A percentile compares a stretch with the other conserved stretches of the same genome.
Evolutionary conservation across 306 rosid species (phyloP).

Genomic region (Vigna angularis): DNA sequence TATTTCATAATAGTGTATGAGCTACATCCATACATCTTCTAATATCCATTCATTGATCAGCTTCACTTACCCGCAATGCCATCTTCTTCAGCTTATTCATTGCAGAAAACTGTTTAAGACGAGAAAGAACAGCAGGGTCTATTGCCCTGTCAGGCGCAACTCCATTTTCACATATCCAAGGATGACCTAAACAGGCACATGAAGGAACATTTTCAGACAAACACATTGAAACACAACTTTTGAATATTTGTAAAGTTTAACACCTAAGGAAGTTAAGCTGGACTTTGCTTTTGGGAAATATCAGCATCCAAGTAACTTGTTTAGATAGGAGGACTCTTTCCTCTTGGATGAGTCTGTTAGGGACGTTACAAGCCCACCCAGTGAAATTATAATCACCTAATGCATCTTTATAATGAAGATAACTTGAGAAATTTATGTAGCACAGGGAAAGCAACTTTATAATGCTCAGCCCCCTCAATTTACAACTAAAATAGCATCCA

Average conservation of each 20-base stretch:
- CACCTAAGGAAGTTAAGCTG: not conserved
- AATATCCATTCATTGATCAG: slow-evolving; percentile 32
- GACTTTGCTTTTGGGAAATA: slow-evolving; percentile 35
- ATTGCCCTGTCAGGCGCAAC: slow-evolving; percentile 99
- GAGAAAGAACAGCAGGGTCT: slow-evolving; percentile 98
- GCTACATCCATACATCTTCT: slow-evolving; percentile 15
- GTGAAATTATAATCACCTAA: slow-evolving; percentile 34
- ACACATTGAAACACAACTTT: slow-evolving; percentile 32
- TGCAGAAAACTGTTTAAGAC: slow-evolving; percentile 98
- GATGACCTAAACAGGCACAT: slow-evolving; percentile 78
- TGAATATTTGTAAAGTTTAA: slow-evolving; percentile 15
- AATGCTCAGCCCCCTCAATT: slow-evolving; percentile 7
- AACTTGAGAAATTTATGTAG: slow-evolving; percentile 14
- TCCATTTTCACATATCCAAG: slow-evolving; percentile 99
- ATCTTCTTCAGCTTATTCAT: slow-evolving; percentile 99
- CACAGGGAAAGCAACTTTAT: slow-evolving; percentile 18
- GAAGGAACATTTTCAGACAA: slow-evolving; percentile 38
- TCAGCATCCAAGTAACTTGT: slow-evolving; percentile 15
- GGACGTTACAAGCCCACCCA: slow-evolving; percentile 11
- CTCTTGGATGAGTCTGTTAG: slow-evolving; percentile 23
- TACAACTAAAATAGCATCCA: slow-evolving; percentile 36
- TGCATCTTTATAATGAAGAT: slow-evolving; percentile 39
- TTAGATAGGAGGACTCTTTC: slow-evolving; percentile 5
- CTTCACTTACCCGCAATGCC: slow-evolving; percentile 89
- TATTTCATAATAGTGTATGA: slow-evolving; percentile 32